Conservation (phyloP, 805 yeast genomes). For the Tetrapisispora nanseiensis region DNA sequence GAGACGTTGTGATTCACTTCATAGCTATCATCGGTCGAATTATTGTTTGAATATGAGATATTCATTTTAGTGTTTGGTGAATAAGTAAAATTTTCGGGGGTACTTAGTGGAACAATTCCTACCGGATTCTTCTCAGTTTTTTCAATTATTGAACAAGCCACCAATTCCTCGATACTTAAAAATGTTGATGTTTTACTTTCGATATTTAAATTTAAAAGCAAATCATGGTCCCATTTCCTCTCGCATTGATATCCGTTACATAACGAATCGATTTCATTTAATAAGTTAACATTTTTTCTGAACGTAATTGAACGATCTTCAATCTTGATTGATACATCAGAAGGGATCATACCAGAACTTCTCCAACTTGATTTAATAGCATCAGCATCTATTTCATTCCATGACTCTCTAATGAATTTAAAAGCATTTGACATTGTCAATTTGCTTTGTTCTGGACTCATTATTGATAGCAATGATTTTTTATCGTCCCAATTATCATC, state of each 20-base stretch:
- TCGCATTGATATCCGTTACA: constrained; percentile 41
- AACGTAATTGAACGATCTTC: constrained; percentile 26
- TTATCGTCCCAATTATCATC: neutral
- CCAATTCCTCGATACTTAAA: constrained; percentile 50
- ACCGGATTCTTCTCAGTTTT: constrained; percentile 5
- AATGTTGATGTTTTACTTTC: constrained; percentile 38
- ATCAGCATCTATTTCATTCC: constrained; percentile 37
- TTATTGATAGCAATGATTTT: constrained; percentile 12
- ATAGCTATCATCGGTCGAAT: neutral
- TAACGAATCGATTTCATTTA: constrained; percentile 33
- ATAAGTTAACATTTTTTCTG: constrained; percentile 31
- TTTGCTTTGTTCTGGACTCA: constrained; percentile 32
- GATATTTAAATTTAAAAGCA: constrained; percentile 39
- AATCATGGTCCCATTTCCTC: constrained; percentile 49
- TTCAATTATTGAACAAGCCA: constrained; percentile 41
- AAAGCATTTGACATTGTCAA: constrained; percentile 47
- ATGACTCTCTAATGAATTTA: constrained; percentile 47
- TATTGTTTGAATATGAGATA: neutral
- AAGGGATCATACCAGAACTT: constrained; percentile 35
- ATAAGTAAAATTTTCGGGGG: constrained; percentile 3
- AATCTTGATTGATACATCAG: constrained; percentile 19
- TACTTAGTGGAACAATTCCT: constrained; percentile 3
- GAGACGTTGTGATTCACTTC: neutral
- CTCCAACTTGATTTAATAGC: constrained; percentile 36
- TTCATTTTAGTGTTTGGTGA: neutral